Percentiles rank a stretch among this genome's conserved stretches.
Evolutionary conservation across 345 rosid species (phyloP).

Genomic region (Mangifera indica): DNA sequence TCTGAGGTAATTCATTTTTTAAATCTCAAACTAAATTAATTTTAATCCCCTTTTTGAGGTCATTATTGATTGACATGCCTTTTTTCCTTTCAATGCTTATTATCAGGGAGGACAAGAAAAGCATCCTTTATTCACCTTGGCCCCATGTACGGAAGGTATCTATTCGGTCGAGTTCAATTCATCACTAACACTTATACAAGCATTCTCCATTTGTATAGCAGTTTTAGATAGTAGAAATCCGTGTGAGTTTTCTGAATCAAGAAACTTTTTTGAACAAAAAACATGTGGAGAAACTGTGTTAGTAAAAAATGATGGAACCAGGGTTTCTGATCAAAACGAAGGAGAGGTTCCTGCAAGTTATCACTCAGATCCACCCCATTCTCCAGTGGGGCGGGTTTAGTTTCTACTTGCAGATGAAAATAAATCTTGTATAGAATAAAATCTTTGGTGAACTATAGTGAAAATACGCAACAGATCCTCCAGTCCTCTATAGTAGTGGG

Average conservation of each 20-base stretch:
- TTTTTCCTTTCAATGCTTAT: constrained; percentile 20
- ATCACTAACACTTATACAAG: constrained; percentile 66
- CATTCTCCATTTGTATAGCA: constrained; percentile 79
- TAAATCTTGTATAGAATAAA: constrained; percentile 14
- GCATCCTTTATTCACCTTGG: constrained; percentile 58
- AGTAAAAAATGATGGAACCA: constrained; percentile 29
- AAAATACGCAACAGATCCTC: constrained; percentile 13
- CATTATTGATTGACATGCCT: constrained; percentile 7
- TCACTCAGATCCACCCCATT: constrained; percentile 60
- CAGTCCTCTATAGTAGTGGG: constrained; percentile 10
- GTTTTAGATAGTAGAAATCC: constrained; percentile 54
- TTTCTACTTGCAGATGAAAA: constrained; percentile 22
- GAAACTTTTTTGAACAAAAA: constrained; percentile 28
- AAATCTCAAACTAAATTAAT: neutral
- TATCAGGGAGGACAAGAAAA: constrained; percentile 64
- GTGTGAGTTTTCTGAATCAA: constrained; percentile 27
- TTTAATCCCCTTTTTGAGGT: neutral
- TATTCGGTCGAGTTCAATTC: constrained; percentile 84
- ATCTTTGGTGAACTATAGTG: constrained; percentile 7
- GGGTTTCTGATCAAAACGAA: constrained; percentile 33
- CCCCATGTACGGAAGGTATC: constrained; percentile 69
- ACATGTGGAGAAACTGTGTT: constrained; percentile 26
- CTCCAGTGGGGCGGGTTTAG: constrained; percentile 78
- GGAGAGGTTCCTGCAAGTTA: constrained; percentile 54
- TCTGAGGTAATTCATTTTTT: constrained; percentile 44